Evolutionary conservation across 108 stramenopile genomes (phyloP).

Genomic region (Stephanodiscus triporus): DNA sequence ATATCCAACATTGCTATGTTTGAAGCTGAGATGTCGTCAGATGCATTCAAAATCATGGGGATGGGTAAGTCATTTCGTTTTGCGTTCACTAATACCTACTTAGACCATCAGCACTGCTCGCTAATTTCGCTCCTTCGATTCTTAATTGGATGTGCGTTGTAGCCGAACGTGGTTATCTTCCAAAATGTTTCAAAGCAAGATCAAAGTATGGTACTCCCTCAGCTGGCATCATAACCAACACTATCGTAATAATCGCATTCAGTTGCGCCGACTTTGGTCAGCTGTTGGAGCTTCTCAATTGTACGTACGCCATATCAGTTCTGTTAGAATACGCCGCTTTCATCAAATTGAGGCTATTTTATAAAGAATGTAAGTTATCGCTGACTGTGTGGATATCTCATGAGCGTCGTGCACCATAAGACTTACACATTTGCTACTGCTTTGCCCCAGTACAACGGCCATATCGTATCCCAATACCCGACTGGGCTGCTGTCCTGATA

Average conservation of each 20-base stretch:
- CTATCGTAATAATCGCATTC: slow-evolving; percentile 75
- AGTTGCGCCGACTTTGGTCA: slow-evolving; percentile 73
- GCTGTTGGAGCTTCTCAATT: slow-evolving; percentile 93
- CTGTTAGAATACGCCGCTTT: slow-evolving; percentile 94
- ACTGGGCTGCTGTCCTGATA: slow-evolving; percentile 14
- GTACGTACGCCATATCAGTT: slow-evolving; percentile 79
- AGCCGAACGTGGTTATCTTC: slow-evolving; percentile 82
- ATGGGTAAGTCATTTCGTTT: slow-evolving; percentile 62
- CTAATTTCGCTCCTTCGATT: background rate
- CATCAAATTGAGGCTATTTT: slow-evolving; percentile 77
- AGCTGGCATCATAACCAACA: slow-evolving; percentile 79
- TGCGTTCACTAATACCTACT: background rate
- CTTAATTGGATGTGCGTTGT: background rate
- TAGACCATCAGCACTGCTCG: background rate
- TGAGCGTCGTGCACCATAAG: background rate
- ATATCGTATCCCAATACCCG: slow-evolving; percentile 32
- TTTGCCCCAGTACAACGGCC: slow-evolving; percentile 24
- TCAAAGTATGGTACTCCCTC: slow-evolving; percentile 90
- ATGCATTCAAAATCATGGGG: slow-evolving; percentile 93
- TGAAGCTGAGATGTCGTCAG: slow-evolving; percentile 93
- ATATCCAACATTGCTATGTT: slow-evolving; percentile 90
- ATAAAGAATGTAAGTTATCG: slow-evolving; percentile 42
- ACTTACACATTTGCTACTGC: background rate
- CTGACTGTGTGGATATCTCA: background rate
- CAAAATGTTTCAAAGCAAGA: slow-evolving; percentile 75